Base-by-base conservation (phyloP, 352 stramenopile species). In the Peronosclerospora sorghi region DNA sequence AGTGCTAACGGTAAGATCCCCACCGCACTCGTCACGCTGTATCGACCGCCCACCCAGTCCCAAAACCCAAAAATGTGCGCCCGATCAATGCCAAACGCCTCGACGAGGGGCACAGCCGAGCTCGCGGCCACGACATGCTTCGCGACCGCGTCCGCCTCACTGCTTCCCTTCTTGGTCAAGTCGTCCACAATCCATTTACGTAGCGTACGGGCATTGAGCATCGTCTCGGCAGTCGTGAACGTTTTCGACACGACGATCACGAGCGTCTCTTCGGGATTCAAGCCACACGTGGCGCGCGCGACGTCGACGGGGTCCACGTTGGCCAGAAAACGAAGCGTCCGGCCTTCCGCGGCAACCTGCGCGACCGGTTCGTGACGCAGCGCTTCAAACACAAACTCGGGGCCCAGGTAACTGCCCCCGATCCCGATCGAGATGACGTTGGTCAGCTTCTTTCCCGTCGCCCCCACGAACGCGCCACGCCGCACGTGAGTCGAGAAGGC, bases 281-380 rank as follows among this genome's bases (percentile, higher is more conserved):
- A 67, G n/a, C 90, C 85, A 32, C 62, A 53, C 2, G 86, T 95
- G 27, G 74, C 81, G 35, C 93, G 70, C 21, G 86, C 86, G 12
- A 97, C 88, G 61, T 99, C 95, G 1, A 98, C 90, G 9, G 95
- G 95, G 81, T 99, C 96, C 7, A 98, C 91, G 70, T 98, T 99
- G 9, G 94, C 88, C 5, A 99, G 61, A 73, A 99, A 99, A 44
- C 87, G 79, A 26, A 99, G 69, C 28, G 48, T 88, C 46, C 92
- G 76, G 19, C 93, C 94, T 3, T 75, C 56, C 0, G 87, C 74
- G 3, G 73, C 75, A 34, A 84, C 85, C 50, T 96, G 78, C n/a
- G 83, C 91, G 13, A 54, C 54, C 1, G 68, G 35, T 56, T 98
- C 89, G 26, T 80, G 76, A 40, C 81, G 73, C 39, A 97, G 65